Conservation (phyloP, 345 rosid genomes). For the Passiflora organensis region DNA sequence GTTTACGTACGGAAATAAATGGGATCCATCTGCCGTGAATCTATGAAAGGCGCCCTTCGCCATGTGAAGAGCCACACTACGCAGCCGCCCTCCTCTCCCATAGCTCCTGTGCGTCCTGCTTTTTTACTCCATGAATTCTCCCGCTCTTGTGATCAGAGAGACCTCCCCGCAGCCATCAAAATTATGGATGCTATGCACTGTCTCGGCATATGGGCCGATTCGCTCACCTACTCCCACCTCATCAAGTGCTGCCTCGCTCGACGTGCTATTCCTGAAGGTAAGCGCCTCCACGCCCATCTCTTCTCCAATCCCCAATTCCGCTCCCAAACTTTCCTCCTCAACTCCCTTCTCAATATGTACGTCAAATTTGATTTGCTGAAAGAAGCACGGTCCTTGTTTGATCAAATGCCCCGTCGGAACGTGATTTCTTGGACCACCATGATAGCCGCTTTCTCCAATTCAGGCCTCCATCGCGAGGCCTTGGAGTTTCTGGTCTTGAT, state of each 20-base stretch:
- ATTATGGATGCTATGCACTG: conserved; percentile 46
- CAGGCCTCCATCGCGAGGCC: conserved; percentile 21
- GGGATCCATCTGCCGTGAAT: no score
- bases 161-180: conserved; percentile 52
- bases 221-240: conserved; percentile 46
- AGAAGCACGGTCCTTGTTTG: conserved; percentile 35
- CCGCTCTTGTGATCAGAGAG: conserved; percentile 40
- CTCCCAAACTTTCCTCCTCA: conserved; percentile 45
- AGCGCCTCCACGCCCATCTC: conserved; percentile 44
- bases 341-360: conserved; percentile 44
- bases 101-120: conserved; percentile 1
- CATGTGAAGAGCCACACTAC: no score
- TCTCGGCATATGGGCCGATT: conserved; percentile 46
- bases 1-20: no score
- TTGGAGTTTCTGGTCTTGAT: conserved; percentile 35
- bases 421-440: conserved; percentile 70
- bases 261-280: conserved; percentile 43
- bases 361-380: conserved; percentile 45
- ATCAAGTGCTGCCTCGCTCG: conserved; percentile 51
- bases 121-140: conserved; percentile 45
- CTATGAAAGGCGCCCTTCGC: no score
- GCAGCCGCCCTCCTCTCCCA: no score
- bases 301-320: conserved; percentile 30
- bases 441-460: conserved; percentile 51
- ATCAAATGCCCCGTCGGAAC: conserved; percentile 31